phyloP scores from a whole-genome alignment of 73 alveolate species.

The Paramecium bursaria region DNA sequence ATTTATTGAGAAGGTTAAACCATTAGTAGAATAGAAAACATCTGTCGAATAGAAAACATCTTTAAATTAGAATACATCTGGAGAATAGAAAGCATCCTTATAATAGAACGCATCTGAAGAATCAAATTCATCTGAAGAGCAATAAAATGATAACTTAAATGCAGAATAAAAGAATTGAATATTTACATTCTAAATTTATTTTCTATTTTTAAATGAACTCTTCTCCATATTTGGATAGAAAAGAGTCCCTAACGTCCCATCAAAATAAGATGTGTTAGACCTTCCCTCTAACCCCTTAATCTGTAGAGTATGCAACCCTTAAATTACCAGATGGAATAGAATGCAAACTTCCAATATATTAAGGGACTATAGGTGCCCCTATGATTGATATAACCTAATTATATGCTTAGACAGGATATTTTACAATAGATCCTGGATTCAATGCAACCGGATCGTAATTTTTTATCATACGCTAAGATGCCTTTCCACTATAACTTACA shows the following conservation, averaged over 20 bases:
- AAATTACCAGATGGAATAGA: slow-evolving; percentile 83
- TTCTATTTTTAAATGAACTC: too few species aligned
- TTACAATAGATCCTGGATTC: slow-evolving; percentile 91
- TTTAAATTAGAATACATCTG: too few species aligned
- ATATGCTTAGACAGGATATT: slow-evolving; percentile 78
- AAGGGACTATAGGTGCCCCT: slow-evolving; percentile 85
- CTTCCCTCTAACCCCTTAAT: slow-evolving; percentile 34
- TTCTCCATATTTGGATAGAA: too few species aligned
- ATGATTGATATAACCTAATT: slow-evolving; percentile 83
- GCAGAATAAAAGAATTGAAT: too few species aligned
- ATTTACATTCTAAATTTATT: too few species aligned
- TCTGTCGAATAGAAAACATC: too few species aligned
- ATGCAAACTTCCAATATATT: slow-evolving; percentile 75
- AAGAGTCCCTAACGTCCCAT: slow-evolving; percentile 52
- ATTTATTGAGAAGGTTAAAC: background rate
- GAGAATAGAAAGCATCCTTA: too few species aligned
- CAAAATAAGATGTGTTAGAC: slow-evolving; percentile 56
- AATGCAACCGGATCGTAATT: slow-evolving; percentile 82
- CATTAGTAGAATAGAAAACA: too few species aligned
- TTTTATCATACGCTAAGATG: slow-evolving; percentile 61
- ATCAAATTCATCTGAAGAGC: too few species aligned
- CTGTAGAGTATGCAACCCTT: slow-evolving; percentile 63
- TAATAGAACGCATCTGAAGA: too few species aligned
- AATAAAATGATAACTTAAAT: too few species aligned
- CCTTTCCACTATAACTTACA: slow-evolving; percentile 83